These are phyloP conservation scores for Volutella citrinella DNA, from an alignment of 2,329 filamentous ascomycete species.

Conservation along the genomic window DNA sequence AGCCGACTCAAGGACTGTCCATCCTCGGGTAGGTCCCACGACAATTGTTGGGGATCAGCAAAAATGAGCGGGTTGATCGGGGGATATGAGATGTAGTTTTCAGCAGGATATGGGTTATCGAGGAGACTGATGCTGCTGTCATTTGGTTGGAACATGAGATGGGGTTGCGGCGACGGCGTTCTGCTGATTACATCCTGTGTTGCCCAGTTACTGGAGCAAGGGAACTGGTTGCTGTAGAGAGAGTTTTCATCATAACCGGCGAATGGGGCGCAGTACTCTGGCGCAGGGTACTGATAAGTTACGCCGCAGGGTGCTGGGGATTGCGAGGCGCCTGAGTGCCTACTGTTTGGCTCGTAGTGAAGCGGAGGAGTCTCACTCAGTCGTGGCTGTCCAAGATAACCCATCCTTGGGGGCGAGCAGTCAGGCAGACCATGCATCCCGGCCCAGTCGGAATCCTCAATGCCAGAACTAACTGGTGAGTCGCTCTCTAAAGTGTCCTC, in stretches of 20 bases:
- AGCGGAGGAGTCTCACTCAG: constrained; percentile 17
- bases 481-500: constrained; percentile 25
- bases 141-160: constrained; percentile 13
- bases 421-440: constrained; percentile 6
- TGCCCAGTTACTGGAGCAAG: constrained; percentile 2
- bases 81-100: constrained; percentile 5
- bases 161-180: constrained; percentile 17
- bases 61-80: constrained; percentile 6
- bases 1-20: no score
- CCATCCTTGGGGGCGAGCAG: no score
- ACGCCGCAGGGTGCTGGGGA: constrained; percentile 10
- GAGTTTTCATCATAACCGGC: no score
- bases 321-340: no score
- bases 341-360: constrained; percentile 14
- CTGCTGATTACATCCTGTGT: constrained; percentile 13
- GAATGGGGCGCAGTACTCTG: constrained; percentile 7
- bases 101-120: constrained; percentile 9
- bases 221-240: no score
- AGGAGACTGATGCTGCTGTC: constrained; percentile 7
- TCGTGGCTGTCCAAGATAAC: no score
- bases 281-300: constrained; percentile 14
- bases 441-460: constrained; percentile 21
- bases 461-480: constrained; percentile 12
- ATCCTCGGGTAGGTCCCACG: no score
- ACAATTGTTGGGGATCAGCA: constrained; percentile 7